Evolutionary conservation across 768 basidiomycete species (phyloP).

Genomic region (Sarcodon sp.): DNA sequence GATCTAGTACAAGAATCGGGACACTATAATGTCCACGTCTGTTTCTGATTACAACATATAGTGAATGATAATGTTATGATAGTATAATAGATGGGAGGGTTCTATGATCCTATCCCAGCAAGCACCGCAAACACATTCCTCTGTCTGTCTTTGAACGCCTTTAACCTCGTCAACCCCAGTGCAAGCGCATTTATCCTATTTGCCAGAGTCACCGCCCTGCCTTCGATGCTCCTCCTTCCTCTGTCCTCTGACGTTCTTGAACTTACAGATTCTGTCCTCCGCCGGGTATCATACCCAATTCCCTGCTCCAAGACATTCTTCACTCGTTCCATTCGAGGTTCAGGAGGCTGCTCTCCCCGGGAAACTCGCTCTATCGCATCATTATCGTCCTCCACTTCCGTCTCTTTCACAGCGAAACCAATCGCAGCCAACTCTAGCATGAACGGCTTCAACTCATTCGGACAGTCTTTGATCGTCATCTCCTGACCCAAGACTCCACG

Average conservation of each 20-base stretch:
- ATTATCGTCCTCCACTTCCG: constrained; percentile 42
- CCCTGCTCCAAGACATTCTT: constrained; percentile 44
- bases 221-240: constrained; percentile 42
- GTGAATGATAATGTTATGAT: too few species aligned
- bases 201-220: constrained; percentile 55
- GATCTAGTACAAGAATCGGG: too few species aligned
- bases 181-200: constrained; percentile 70
- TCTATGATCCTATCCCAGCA: constrained; percentile 20
- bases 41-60: too few species aligned
- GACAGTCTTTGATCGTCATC: constrained; percentile 50
- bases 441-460: constrained; percentile 48
- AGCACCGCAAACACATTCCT: constrained; percentile 58
- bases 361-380: constrained; percentile 29
- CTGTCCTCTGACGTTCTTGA: constrained; percentile 15
- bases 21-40: too few species aligned
- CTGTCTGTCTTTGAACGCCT: constrained; percentile 63
- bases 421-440: constrained; percentile 53
- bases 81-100: too few species aligned
- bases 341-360: constrained; percentile 21
- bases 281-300: constrained; percentile 23
- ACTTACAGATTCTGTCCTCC: constrained; percentile 9
- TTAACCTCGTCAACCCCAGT: constrained; percentile 54
- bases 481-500: constrained; percentile 42
- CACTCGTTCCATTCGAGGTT: constrained; percentile 48
- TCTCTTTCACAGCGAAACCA: constrained; percentile 31